A percentile compares a stretch with the other conserved stretches of the same genome.
phyloP scores from a whole-genome alignment of 208 protist genomes.

The Leishmania tarentolae region DNA sequence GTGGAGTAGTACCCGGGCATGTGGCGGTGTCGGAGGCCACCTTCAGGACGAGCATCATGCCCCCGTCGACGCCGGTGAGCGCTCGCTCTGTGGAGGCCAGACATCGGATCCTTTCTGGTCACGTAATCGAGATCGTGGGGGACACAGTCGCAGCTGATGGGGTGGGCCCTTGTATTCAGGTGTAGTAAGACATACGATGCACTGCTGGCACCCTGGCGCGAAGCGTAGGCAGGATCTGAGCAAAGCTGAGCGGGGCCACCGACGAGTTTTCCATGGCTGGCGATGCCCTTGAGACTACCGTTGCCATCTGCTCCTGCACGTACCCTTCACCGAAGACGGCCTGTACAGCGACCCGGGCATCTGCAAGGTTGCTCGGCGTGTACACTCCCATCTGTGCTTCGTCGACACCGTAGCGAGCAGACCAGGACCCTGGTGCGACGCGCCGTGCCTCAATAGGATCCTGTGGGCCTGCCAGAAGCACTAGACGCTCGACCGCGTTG shows the following conservation, averaged over 20 bases:
- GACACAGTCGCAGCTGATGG: background rate
- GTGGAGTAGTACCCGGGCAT: background rate
- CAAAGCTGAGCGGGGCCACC: slow-evolving; percentile 11
- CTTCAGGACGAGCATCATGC: background rate
- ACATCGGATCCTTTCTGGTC: background rate
- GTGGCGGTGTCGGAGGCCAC: background rate
- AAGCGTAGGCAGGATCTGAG: slow-evolving; percentile 12
- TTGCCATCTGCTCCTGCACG: background rate
- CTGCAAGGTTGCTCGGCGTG: slow-evolving; percentile 49
- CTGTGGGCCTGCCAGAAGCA: slow-evolving; percentile 68
- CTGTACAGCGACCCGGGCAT: slow-evolving; percentile 48
- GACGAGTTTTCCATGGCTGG: background rate
- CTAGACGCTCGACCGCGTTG: slow-evolving; percentile 65
- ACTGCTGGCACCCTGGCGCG: slow-evolving; percentile 8
- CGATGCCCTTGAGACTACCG: background rate
- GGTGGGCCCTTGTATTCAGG: background rate
- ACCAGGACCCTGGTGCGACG: slow-evolving; percentile 46
- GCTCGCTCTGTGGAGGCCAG: background rate
- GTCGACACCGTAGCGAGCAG: slow-evolving; percentile 62
- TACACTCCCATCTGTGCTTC: slow-evolving; percentile 69
- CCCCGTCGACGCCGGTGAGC: background rate
- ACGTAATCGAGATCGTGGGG: background rate
- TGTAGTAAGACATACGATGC: slow-evolving; percentile 25
- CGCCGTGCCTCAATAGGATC: slow-evolving; percentile 56
- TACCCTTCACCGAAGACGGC: slow-evolving; percentile 62